Conservation (phyloP, 148 eudicot species). For the Rhododendron williamsianum region DNA sequence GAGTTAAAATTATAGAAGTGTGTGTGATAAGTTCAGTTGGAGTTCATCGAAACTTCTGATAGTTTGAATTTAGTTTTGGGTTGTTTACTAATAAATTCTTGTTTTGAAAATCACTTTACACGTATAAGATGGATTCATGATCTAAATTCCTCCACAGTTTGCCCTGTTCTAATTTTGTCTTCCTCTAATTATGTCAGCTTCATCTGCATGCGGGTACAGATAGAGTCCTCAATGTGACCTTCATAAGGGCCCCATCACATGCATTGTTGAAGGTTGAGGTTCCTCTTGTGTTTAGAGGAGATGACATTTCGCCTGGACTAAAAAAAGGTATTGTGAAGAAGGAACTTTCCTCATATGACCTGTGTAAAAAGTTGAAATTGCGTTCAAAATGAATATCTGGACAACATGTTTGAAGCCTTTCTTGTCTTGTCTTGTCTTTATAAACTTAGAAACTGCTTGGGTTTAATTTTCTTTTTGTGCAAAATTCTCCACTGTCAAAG, state of each 20-base stretch:
- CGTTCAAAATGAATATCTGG: background rate
- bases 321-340: constrained; percentile 57
- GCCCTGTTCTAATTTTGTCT: constrained; percentile 4
- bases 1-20: background rate
- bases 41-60: background rate
- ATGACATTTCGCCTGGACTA: constrained; percentile 85
- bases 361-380: background rate
- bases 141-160: background rate
- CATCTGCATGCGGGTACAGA: constrained; percentile 80
- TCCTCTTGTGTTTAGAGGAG: constrained; percentile 88
- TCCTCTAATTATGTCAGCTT: constrained; percentile 43
- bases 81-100: background rate
- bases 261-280: constrained; percentile 82
- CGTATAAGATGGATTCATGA: background rate
- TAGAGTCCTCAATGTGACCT: constrained; percentile 76
- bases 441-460: background rate
- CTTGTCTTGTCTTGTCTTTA: background rate
- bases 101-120: background rate
- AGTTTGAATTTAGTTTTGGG: background rate
- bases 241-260: constrained; percentile 87
- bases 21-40: background rate
- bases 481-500: background rate
- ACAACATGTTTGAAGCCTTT: background rate
- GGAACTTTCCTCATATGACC: background rate
- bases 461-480: background rate